Evolutionary conservation across 2,329 filamentous ascomycete species (phyloP), one percentile per base, ranked within the genome.

Genomic region (Biscogniauxia mediterranea): DNA sequence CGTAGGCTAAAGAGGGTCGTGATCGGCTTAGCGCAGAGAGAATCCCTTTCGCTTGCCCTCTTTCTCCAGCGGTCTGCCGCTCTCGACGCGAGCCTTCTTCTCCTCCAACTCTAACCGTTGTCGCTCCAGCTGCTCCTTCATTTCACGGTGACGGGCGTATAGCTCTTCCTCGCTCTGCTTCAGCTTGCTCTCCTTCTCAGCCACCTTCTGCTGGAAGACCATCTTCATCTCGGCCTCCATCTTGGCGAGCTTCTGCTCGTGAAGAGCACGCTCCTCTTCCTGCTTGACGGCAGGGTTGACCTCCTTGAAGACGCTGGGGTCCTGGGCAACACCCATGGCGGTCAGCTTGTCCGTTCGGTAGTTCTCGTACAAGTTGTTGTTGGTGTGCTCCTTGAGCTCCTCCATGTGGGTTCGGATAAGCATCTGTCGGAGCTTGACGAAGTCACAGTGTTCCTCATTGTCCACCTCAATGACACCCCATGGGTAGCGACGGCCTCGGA

Each of bases 191-290:
- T 99, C 95, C 85, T 99, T 99, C 80, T 99, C 95, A 69, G 92
- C 89, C 32, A 99, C 95, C 90, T 99, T 99, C 79, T 99, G 95
- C 79, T 98, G 95, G 92, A 99, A 99, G 70, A 99, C 95, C 92
- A 97, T 97, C 92, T 99, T 99, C 95, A 99, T 99, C 80, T 99
- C 95, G 74, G 93, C 89, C 81, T 99, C 95, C 95, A 99, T 99
- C 92, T 99, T 99, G 79, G 94, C 92, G 71, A 99, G 92, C 85
- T 99, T 99, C 85, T 97, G 93, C 82, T 99, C 95, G 85, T 99
- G 95, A 70, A 99, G 85, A 67, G 91, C 89, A 73, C 95, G 92
- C 85, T 99, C 95, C 82, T 99, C 95, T 79, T 99, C 95, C 81
- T 99, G 95, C 89, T 99, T 99, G 81, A 98, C 95, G 54, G 95